Evolutionary conservation across 2,329 filamentous ascomycete genomes (phyloP).

Genomic region (Rhynchosporium graminicola): DNA sequence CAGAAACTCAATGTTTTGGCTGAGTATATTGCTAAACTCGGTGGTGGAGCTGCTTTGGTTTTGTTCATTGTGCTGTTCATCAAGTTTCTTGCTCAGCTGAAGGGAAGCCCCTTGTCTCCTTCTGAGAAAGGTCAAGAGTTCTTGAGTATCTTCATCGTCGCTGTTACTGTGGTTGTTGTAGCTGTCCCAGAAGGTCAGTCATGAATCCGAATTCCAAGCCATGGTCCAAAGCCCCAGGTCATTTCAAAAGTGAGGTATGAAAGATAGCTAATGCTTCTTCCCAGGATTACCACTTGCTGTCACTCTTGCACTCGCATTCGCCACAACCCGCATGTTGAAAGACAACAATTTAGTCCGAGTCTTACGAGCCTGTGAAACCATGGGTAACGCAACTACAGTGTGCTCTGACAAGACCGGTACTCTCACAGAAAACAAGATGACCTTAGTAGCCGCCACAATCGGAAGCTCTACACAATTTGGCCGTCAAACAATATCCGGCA

Average conservation of each 20-base stretch:
- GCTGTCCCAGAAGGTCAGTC: constrained; percentile 41
- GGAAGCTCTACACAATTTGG: constrained; percentile 58
- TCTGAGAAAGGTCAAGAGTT: constrained; percentile 59
- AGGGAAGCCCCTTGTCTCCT: constrained; percentile 47
- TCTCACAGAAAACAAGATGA: constrained; percentile 73
- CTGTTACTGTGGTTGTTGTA: constrained; percentile 64
- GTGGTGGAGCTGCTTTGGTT: constrained; percentile 66
- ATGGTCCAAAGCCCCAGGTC: background rate
- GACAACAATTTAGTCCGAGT: constrained; percentile 69
- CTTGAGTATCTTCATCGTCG: constrained; percentile 59
- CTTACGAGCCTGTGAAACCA: constrained; percentile 66
- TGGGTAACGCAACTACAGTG: constrained; percentile 71
- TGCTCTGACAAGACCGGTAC: constrained; percentile 81
- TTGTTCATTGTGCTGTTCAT: constrained; percentile 77
- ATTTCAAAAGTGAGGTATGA: background rate
- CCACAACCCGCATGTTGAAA: constrained; percentile 65
- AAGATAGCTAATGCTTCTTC: background rate
- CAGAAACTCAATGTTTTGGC: constrained; percentile 74
- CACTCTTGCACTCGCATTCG: constrained; percentile 66
- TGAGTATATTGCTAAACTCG: constrained; percentile 72
- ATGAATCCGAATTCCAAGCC: background rate
- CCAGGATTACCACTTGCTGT: constrained; percentile 58
- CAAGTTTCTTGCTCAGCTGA: constrained; percentile 66
- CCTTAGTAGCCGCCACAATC: constrained; percentile 70
- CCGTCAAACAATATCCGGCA: constrained; percentile 31